Percentiles rank a stretch among this genome's conserved stretches.
phyloP scores from a whole-genome alignment of 139 green algal genomes.

The Klebsormidium nitens region DNA sequence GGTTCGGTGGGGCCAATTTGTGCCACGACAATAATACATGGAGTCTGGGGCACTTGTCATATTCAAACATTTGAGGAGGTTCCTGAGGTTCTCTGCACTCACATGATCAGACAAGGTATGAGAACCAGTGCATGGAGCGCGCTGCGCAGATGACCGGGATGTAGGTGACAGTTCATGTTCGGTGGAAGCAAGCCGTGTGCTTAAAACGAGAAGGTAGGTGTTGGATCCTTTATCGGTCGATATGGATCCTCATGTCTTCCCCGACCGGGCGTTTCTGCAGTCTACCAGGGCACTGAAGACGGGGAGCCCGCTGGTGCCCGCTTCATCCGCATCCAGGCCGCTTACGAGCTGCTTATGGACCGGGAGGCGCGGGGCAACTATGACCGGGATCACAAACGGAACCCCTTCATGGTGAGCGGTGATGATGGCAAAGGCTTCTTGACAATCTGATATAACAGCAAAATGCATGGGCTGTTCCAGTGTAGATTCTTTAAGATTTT shows the following conservation, averaged over 20 bases:
- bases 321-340: conserved; percentile 39
- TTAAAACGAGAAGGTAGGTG: too few species aligned
- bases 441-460: too few species aligned
- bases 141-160: not conserved
- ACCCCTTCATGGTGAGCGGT: too few species aligned
- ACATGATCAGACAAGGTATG: too few species aligned
- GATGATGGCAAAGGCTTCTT: too few species aligned
- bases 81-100: too few species aligned
- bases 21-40: not conserved
- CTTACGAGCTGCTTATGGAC: conserved; percentile 39
- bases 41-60: too few species aligned
- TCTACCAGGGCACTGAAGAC: conserved; percentile 17
- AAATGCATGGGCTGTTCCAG: too few species aligned
- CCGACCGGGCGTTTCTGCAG: not conserved
- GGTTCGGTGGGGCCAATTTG: not conserved
- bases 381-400: conserved; percentile 19
- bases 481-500: too few species aligned
- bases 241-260: not conserved
- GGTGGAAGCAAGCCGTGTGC: too few species aligned
- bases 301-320: conserved; percentile 25
- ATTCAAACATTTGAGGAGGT: too few species aligned
- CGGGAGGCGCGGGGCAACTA: conserved; percentile 20
- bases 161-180: not conserved
- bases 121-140: not conserved
- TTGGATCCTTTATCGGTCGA: not conserved